Evolutionary conservation across 2,329 filamentous ascomycete genomes (phyloP).

Genomic region (Colletotrichum chlorophyti): DNA sequence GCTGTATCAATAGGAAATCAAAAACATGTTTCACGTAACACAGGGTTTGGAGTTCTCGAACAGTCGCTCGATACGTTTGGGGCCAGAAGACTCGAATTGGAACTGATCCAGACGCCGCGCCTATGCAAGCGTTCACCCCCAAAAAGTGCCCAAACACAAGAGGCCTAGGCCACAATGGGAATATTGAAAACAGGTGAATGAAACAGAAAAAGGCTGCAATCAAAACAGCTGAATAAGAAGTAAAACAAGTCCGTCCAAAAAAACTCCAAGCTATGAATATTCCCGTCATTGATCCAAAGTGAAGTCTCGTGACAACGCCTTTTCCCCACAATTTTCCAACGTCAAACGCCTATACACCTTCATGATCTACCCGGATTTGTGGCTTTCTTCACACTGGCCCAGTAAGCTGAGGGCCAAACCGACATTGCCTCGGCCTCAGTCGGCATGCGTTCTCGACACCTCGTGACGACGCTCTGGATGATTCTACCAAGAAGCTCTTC

Average conservation of each 20-base stretch:
- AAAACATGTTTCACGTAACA: constrained; percentile 4
- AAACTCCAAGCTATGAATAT: constrained; percentile 29
- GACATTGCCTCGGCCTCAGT: constrained; percentile 62
- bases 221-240: constrained; percentile 17
- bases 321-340: constrained; percentile 24
- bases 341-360: constrained; percentile 6
- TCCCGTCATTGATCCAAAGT: constrained; percentile 25
- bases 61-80: not conserved
- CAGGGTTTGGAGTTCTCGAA: not conserved
- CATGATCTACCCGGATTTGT: constrained; percentile 38
- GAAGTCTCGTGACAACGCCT: constrained; percentile 15
- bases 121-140: not conserved
- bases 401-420: constrained; percentile 68
- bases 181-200: constrained; percentile 20
- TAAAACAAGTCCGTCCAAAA: constrained; percentile 12
- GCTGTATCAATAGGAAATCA: constrained; percentile 25
- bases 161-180: not conserved
- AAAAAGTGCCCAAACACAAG: not conserved
- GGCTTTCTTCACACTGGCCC: constrained; percentile 63
- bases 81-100: not conserved
- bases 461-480: constrained; percentile 66
- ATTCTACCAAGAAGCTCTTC: constrained; percentile 68
- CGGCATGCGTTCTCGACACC: constrained; percentile 65
- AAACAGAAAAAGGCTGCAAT: not conserved
- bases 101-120: constrained; percentile 1